Evolutionary conservation across 495 filamentous ascomycete genomes (phyloP).

Genomic region (Acidomyces sp.): DNA sequence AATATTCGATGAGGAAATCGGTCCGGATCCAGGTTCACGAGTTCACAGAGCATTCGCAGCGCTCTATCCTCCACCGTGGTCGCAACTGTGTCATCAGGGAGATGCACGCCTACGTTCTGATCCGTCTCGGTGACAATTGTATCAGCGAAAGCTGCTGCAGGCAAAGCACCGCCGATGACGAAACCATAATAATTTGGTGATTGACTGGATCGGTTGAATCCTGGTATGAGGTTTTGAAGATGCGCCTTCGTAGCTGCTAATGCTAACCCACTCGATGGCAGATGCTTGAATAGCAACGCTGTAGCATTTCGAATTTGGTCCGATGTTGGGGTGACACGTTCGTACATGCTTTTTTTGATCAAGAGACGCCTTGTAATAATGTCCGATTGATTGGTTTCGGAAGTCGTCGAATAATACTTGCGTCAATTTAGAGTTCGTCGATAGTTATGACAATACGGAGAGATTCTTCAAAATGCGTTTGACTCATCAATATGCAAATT

Average conservation of each 20-base stretch:
- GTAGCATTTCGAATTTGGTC: conserved; percentile 17
- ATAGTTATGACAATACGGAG: too few relatives aligned
- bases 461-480: too few relatives aligned
- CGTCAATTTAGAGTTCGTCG: too few relatives aligned
- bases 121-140: conserved; percentile 64
- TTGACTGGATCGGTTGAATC: conserved; percentile 48
- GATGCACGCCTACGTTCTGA: conserved; percentile 76
- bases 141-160: conserved; percentile 75
- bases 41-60: conserved; percentile 51
- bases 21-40: conserved; percentile 45
- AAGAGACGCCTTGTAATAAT: too few relatives aligned
- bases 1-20: conserved; percentile 54
- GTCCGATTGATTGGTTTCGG: too few relatives aligned
- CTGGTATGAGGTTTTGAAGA: conserved; percentile 52
- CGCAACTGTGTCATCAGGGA: conserved; percentile 57
- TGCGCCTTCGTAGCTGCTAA: conserved; percentile 36
- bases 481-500: too few relatives aligned
- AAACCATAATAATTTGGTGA: conserved; percentile 73
- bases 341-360: background rate
- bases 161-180: conserved; percentile 68
- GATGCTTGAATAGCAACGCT: conserved; percentile 17
- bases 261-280: conserved; percentile 35
- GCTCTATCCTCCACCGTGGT: conserved; percentile 64
- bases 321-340: conserved; percentile 2
- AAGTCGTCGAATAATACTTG: too few relatives aligned